Conservation (phyloP, 176 grass and related monocot species). For the Lolium rigidum region DNA sequence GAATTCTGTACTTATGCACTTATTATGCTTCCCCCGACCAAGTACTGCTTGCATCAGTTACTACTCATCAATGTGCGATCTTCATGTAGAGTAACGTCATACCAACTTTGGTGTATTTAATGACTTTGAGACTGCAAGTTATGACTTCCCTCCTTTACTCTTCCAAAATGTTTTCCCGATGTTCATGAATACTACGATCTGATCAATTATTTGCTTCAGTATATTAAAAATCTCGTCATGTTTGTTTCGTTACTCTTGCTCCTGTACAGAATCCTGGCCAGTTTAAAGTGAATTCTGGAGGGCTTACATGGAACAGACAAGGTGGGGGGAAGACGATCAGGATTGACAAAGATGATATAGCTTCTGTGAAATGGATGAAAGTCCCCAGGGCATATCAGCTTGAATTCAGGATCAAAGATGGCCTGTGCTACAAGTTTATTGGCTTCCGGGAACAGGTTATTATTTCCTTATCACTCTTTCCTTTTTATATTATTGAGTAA, state of each 20-base stretch:
- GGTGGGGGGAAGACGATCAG: slow-evolving; percentile 84
- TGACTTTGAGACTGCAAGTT: slow-evolving; percentile 23
- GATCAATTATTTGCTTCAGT: slow-evolving; percentile 1
- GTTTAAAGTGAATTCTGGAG: slow-evolving; percentile 81
- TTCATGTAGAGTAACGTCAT: neutral
- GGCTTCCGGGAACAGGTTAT: slow-evolving; percentile 82
- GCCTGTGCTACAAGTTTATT: slow-evolving; percentile 83
- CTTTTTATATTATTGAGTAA: slow-evolving; percentile 11
- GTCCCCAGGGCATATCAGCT: slow-evolving; percentile 79
- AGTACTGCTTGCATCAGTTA: neutral
- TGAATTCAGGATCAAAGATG: slow-evolving; percentile 74
- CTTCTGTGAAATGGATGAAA: slow-evolving; percentile 80
- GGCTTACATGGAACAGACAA: slow-evolving; percentile 82
- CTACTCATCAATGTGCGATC: slow-evolving; percentile 6
- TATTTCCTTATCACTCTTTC: neutral
- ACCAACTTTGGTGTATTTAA: slow-evolving; percentile 16
- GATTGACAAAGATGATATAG: slow-evolving; percentile 80
- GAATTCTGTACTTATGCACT: neutral
- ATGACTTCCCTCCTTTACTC: slow-evolving; percentile 8
- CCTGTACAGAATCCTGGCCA: slow-evolving; percentile 72
- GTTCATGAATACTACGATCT: neutral
- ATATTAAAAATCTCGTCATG: slow-evolving; percentile 13
- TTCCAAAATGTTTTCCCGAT: neutral
- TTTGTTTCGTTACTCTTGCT: slow-evolving; percentile 21
- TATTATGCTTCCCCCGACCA: neutral